phyloP scores from a whole-genome alignment of 1,139 yeast species.

The Suhomyces ambrosiae region DNA sequence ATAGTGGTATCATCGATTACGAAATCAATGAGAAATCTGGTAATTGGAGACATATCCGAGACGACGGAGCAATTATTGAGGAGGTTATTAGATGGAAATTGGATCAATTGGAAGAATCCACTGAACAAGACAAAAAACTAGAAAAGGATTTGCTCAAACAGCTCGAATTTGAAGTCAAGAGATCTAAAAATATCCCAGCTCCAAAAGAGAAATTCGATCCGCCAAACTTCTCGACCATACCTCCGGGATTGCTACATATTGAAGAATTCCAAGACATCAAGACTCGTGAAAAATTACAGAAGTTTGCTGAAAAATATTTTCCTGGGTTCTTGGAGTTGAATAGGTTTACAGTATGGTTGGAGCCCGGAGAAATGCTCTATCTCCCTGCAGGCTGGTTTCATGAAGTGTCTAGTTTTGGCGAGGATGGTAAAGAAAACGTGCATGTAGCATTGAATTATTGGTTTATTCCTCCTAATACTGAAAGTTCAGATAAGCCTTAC shows the following conservation, averaged over 20 bases:
- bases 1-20: slow-evolving; percentile 71
- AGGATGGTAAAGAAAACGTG: slow-evolving; percentile 24
- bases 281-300: slow-evolving; percentile 26
- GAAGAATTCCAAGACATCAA: slow-evolving; percentile 45
- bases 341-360: slow-evolving; percentile 47
- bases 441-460: slow-evolving; percentile 74
- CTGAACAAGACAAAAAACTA: not conserved
- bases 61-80: slow-evolving; percentile 60
- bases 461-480: slow-evolving; percentile 65
- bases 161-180: slow-evolving; percentile 12
- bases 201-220: slow-evolving; percentile 47
- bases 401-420: slow-evolving; percentile 71
- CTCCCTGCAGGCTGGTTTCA: slow-evolving; percentile 83
- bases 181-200: slow-evolving; percentile 16
- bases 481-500: slow-evolving; percentile 36
- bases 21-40: slow-evolving; percentile 53
- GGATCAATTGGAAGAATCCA: slow-evolving; percentile 12
- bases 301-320: slow-evolving; percentile 38
- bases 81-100: slow-evolving; percentile 47
- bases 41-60: slow-evolving; percentile 57
- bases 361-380: slow-evolving; percentile 67
- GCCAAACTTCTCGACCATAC: slow-evolving; percentile 66
- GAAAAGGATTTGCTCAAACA: slow-evolving; percentile 4
- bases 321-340: slow-evolving; percentile 51
- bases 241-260: slow-evolving; percentile 62